Conservation (phyloP, 305 asterid species). For the Solanum hybrid region DNA sequence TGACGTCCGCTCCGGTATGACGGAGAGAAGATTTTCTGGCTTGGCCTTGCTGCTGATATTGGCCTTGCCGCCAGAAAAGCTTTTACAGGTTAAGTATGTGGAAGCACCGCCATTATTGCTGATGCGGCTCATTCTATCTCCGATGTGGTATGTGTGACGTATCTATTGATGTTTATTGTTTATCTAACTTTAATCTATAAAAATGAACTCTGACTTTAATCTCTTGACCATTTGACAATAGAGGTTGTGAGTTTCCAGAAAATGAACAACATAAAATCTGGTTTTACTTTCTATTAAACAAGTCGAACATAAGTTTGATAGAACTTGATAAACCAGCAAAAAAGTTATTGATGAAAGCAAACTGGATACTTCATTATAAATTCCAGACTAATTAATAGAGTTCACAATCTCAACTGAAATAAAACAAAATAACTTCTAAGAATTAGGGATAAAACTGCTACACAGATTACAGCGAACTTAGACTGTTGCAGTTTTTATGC, state of each 20-base stretch:
- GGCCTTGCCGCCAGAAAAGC: slow-evolving; percentile 84
- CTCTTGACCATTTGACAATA: not conserved
- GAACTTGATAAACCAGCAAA: not conserved
- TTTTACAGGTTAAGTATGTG: slow-evolving; percentile 67
- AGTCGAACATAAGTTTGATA: not conserved
- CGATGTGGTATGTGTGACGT: slow-evolving; percentile 64
- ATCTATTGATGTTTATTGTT: not conserved
- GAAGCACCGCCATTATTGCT: slow-evolving; percentile 90
- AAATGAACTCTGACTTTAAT: not conserved
- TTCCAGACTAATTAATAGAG: not conserved
- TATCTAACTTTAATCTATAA: not conserved
- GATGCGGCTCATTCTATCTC: slow-evolving; percentile 94
- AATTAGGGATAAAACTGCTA: not conserved
- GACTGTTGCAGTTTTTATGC: not conserved
- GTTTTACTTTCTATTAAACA: not conserved
- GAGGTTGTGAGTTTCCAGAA: not conserved
- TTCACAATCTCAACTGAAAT: not conserved
- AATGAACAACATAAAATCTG: not conserved
- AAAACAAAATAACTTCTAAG: not conserved
- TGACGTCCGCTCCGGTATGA: slow-evolving; percentile 38
- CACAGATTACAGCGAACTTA: not conserved
- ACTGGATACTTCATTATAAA: not conserved
- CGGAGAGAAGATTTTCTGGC: slow-evolving; percentile 79
- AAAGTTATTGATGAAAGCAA: not conserved
- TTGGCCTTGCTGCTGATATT: slow-evolving; percentile 86